Evolutionary conservation across 495 filamentous ascomycete genomes (phyloP).

Genomic region (Cercophora newfieldiana): DNA sequence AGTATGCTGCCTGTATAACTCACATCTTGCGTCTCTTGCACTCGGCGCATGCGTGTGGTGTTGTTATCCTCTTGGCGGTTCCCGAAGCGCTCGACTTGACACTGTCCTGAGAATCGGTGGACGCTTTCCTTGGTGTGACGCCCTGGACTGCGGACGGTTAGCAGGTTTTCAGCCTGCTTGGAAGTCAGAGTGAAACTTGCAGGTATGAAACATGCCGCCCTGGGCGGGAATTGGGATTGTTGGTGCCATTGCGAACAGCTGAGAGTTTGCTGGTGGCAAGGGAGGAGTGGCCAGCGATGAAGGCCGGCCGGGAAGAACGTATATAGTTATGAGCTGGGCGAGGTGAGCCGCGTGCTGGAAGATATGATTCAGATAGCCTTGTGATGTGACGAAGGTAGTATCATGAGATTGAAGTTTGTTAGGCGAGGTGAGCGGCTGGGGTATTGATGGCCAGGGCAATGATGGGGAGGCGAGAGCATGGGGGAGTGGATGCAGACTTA

Average conservation of each 20-base stretch:
- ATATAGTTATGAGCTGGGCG: background rate
- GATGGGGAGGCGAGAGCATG: conserved; percentile 32
- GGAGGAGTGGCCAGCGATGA: background rate
- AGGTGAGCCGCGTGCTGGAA: background rate
- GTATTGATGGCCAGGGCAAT: conserved; percentile 30
- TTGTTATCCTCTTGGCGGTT: conserved; percentile 53
- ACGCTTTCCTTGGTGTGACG: conserved; percentile 49
- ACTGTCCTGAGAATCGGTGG: conserved; percentile 47
- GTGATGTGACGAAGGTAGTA: conserved; percentile 5
- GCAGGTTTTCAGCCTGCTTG: background rate
- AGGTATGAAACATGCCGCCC: conserved; percentile 56
- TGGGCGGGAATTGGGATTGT: conserved; percentile 50
- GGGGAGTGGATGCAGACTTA: conserved; percentile 35
- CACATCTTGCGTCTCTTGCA: conserved; percentile 62
- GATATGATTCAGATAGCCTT: background rate
- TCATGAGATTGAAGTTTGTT: conserved; percentile 14
- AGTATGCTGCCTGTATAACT: conserved; percentile 15
- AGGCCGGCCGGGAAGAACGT: conserved; percentile 11
- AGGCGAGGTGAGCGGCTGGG: conserved; percentile 17
- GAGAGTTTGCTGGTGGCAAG: conserved; percentile 9
- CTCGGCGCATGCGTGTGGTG: conserved; percentile 59
- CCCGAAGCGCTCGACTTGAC: conserved; percentile 42
- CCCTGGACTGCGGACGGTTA: conserved; percentile 41
- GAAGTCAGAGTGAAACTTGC: conserved; percentile 27
- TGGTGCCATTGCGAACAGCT: conserved; percentile 44